Evolutionary conservation across 1,284 basidiomycete genomes (phyloP), one percentile per base, ranked within the genome.

Genomic region (Kwoniella shivajii): DNA sequence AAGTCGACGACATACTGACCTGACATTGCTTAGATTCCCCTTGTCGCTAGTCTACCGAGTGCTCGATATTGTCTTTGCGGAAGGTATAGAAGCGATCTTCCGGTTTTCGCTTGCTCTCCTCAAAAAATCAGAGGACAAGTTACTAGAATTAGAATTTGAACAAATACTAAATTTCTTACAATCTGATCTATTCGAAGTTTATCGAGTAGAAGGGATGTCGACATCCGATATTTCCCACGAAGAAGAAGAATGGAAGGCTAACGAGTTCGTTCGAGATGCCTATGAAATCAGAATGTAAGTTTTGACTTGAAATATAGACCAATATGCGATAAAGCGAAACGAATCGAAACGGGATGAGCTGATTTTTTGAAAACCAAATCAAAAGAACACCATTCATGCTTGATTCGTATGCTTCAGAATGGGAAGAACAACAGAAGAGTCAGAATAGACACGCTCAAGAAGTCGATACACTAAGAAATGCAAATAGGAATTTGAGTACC

Each of bases 11-110:
- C n/a, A n/a, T n/a, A 16, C 6, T 6, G 37, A 6, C 18, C 41
- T 43, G 41, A 43, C 26, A 24, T 43, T 5, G n/a, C 20, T 18
- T 13, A 93, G 95, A n/a, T 97, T 97, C 73, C 95, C 95, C 0
- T 81, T 97, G 49, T 88, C 93, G 10, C 84, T 98, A 38, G 95
- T 98, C 3, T 96, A 92, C 71, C 86, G 95, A 68, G 93, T 99
- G 76, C 90, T 94, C 70, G 78, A 79, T 57, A 78, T 78, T 38
- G 91, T 93, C 55, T 86, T 99, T 58, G 96, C 96, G 1, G 97
- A 90, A 71, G 95, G 95, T 3, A 91, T 98, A 56, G 95, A 99
- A 76, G 91, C 95, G 0, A 88, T 98, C 47, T 98, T 99, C 78
- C 87, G 93, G 7, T 99, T 99, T 80, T 90, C 92, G 55, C 82